These are phyloP conservation scores for Austroboletus olivaceoglutinosus DNA, from an alignment of 1,284 basidiomycete species.

Conservation along the genomic window DNA sequence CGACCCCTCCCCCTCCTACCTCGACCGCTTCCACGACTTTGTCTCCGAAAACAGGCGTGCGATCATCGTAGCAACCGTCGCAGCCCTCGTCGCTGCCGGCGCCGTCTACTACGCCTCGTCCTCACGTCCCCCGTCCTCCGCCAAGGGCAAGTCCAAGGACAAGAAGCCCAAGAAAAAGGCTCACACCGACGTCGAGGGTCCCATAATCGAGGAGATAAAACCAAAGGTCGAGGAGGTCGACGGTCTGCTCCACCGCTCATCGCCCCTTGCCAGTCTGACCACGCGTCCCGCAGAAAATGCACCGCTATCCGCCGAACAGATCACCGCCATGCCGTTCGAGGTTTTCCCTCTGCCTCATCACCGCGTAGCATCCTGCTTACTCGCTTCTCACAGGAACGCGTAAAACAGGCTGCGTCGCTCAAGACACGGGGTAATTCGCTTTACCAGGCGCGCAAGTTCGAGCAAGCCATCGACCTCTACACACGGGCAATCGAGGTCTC, in stretches of 20 bases:
- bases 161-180: constrained; percentile 59
- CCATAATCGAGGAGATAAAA: constrained; percentile 71
- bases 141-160: constrained; percentile 52
- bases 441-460: constrained; percentile 80
- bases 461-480: constrained; percentile 81
- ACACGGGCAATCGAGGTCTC: constrained; percentile 88
- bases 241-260: constrained; percentile 26
- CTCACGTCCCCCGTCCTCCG: constrained; percentile 24
- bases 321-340: constrained; percentile 55
- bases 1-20: constrained; percentile 38
- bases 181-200: constrained; percentile 55
- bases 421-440: constrained; percentile 91
- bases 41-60: constrained; percentile 74
- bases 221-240: constrained; percentile 40
- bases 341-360: constrained; percentile 31
- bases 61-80: constrained; percentile 65
- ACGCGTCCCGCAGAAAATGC: constrained; percentile 30
- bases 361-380: constrained; percentile 6
- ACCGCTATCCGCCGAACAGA: constrained; percentile 52
- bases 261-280: constrained; percentile 2
- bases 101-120: constrained; percentile 74
- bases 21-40: constrained; percentile 68
- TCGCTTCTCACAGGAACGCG: constrained; percentile 58
- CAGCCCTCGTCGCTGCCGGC: constrained; percentile 71
- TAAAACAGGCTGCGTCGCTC: constrained; percentile 72